A percentile compares a stretch with the other conserved stretches of the same genome.
phyloP scores from a whole-genome alignment of 192 early-diverging fungal species.

The Coemansia guatemalensis region DNA sequence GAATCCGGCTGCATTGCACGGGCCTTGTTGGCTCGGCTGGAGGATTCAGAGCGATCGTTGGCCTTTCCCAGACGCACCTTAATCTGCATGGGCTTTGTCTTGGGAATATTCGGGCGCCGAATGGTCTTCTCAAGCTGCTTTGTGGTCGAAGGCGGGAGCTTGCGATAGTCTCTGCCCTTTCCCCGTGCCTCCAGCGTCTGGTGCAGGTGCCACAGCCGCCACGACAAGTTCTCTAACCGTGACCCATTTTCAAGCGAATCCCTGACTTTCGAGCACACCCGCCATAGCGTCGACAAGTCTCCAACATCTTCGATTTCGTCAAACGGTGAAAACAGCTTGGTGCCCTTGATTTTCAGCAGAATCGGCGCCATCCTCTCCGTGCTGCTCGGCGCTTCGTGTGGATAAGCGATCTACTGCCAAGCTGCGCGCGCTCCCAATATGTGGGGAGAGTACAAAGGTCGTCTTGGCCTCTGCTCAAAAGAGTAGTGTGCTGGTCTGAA shows the following conservation, averaged over 20 bases:
- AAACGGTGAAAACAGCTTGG: constrained; percentile 71
- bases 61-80: constrained; percentile 51
- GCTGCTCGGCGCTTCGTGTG: constrained; percentile 1
- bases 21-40: neutral
- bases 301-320: constrained; percentile 70
- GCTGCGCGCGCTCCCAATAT: constrained; percentile 1
- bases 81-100: constrained; percentile 54
- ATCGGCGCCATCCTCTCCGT: constrained; percentile 61
- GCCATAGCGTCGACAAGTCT: constrained; percentile 76
- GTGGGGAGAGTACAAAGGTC: neutral
- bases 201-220: constrained; percentile 83
- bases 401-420: constrained; percentile 3
- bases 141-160: constrained; percentile 59
- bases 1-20: neutral
- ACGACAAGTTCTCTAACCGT: constrained; percentile 81
- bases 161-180: constrained; percentile 56
- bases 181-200: constrained; percentile 59
- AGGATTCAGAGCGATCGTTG: constrained; percentile 15
- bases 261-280: constrained; percentile 83
- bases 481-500: too few species aligned
- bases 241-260: constrained; percentile 79
- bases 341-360: constrained; percentile 71
- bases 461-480: neutral
- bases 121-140: constrained; percentile 58
- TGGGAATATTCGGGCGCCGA: constrained; percentile 29